phyloP scores from a whole-genome alignment of 768 basidiomycete species.

The Mycena sanguinolenta region DNA sequence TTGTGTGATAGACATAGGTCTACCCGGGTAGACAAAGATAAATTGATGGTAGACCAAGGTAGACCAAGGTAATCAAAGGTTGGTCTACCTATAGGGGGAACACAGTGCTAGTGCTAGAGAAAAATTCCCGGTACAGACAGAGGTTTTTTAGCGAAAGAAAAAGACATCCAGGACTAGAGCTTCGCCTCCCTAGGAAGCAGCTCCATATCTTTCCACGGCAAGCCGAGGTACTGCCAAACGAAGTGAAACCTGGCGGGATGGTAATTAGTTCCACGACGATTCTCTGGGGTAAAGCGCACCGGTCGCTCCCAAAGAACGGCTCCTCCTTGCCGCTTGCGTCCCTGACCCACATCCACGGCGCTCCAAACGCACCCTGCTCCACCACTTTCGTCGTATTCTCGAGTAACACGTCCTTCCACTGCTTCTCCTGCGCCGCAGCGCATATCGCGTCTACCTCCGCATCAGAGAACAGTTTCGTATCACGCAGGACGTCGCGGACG shows the following conservation, averaged over 20 bases:
- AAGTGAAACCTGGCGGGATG: constrained; percentile 32
- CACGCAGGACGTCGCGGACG: constrained; percentile 16
- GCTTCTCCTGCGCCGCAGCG: constrained; percentile 22
- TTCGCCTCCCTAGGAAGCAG: constrained; percentile 25
- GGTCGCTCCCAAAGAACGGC: constrained; percentile 40
- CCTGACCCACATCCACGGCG: constrained; percentile 38
- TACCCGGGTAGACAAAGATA: no score
- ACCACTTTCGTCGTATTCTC: constrained; percentile 37
- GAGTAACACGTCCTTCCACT: constrained; percentile 35
- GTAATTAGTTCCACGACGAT: neutral
- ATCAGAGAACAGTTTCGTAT: constrained; percentile 27
- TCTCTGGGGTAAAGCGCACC: constrained; percentile 28
- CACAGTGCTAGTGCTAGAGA: no score
- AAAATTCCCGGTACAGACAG: no score
- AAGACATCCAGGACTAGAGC: constrained; percentile 6
- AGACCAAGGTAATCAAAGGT: no score
- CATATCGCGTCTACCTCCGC: constrained; percentile 31
- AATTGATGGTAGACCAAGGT: no score
- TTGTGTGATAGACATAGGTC: no score
- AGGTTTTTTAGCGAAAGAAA: no score
- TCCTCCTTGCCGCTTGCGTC: constrained; percentile 36
- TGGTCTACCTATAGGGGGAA: no score
- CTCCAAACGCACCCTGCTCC: constrained; percentile 37
- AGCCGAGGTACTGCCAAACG: constrained; percentile 35
- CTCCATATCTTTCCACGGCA: constrained; percentile 37